These are phyloP conservation scores for Exophiala viscosa DNA, from an alignment of 2,329 filamentous ascomycete genomes.

Conservation along the genomic window DNA sequence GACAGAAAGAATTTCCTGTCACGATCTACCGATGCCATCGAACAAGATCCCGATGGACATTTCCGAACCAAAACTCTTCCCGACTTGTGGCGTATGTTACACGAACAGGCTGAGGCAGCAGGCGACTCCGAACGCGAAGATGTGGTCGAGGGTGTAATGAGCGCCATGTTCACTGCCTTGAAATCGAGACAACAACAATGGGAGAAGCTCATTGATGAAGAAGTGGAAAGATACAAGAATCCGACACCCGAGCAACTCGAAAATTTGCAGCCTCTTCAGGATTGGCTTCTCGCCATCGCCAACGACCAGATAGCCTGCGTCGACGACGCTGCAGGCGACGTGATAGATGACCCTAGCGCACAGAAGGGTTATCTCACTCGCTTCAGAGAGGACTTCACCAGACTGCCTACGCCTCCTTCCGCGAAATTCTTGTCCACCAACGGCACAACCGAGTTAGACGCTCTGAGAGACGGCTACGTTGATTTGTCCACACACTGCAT, in stretches of 20 bases:
- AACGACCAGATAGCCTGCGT: constrained; percentile 99
- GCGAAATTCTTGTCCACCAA: constrained; percentile 69
- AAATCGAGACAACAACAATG: constrained; percentile 78
- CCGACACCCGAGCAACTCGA: constrained; percentile 52
- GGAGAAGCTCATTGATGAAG: constrained; percentile 84
- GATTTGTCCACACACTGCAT: constrained; percentile 94
- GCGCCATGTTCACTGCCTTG: constrained; percentile 89
- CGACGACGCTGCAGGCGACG: constrained; percentile 75
- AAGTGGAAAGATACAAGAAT: constrained; percentile 68
- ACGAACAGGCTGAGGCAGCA: constrained; percentile 84
- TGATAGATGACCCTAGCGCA: constrained; percentile 65
- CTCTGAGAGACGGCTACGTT: constrained; percentile 84
- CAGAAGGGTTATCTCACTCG: constrained; percentile 77
- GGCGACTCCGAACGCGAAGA: constrained; percentile 80
- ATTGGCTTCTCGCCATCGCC: constrained; percentile 94
- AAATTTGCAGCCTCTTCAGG: constrained; percentile 68
- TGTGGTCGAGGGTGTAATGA: constrained; percentile 90
- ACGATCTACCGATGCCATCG: constrained; percentile 73
- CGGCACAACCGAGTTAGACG: constrained; percentile 67
- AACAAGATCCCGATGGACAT: constrained; percentile 82
- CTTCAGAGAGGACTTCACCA: constrained; percentile 79
- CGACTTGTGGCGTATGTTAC: constrained; percentile 96
- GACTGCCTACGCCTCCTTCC: constrained; percentile 65
- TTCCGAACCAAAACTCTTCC: constrained; percentile 88
- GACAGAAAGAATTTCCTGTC: constrained; percentile 79